A percentile compares a stretch with the other conserved stretches of the same genome.
Conservation (phyloP, 2,329 filamentous ascomycete genomes). For the Paramyrothecium roridum region DNA sequence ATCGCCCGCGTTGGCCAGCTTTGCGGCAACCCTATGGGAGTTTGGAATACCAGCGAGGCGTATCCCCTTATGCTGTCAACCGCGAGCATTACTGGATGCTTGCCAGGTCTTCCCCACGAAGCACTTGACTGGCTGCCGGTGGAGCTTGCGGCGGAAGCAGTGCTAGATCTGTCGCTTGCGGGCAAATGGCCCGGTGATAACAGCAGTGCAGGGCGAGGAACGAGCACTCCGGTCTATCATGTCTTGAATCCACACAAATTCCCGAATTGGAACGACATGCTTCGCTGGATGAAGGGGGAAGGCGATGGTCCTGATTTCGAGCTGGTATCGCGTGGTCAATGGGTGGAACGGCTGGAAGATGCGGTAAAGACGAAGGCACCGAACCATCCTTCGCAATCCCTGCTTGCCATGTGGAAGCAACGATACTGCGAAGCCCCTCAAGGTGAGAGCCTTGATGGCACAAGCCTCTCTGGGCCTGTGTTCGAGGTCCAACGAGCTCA, state of each 20-base stretch:
- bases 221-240: conserved; percentile 12
- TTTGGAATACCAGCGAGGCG: conserved; percentile 50
- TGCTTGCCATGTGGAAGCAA: conserved; percentile 17
- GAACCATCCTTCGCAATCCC: conserved; percentile 15
- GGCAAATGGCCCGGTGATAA: not conserved
- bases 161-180: conserved; percentile 28
- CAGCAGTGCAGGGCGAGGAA: too few relatives aligned
- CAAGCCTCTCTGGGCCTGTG: not conserved
- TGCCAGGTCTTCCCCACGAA: conserved; percentile 14
- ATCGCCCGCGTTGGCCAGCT: conserved; percentile 49
- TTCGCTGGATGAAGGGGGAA: conserved; percentile 12
- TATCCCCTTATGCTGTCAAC: conserved; percentile 49
- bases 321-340: conserved; percentile 6
- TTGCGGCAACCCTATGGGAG: conserved; percentile 41
- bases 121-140: conserved; percentile 47
- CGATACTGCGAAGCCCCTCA: not conserved
- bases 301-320: conserved; percentile 1
- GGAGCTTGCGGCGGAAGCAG: conserved; percentile 36
- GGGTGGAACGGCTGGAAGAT: conserved; percentile 13
- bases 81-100: conserved; percentile 34
- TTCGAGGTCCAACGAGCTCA: conserved; percentile 10
- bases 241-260: conserved; percentile 14
- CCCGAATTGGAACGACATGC: conserved; percentile 14
- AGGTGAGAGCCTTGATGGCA: not conserved
- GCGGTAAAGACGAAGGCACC: not conserved